Evolutionary conservation across 768 basidiomycete genomes (phyloP), one percentile per base, ranked within the genome.

Genomic region (Agrocybe chaxingu): DNA sequence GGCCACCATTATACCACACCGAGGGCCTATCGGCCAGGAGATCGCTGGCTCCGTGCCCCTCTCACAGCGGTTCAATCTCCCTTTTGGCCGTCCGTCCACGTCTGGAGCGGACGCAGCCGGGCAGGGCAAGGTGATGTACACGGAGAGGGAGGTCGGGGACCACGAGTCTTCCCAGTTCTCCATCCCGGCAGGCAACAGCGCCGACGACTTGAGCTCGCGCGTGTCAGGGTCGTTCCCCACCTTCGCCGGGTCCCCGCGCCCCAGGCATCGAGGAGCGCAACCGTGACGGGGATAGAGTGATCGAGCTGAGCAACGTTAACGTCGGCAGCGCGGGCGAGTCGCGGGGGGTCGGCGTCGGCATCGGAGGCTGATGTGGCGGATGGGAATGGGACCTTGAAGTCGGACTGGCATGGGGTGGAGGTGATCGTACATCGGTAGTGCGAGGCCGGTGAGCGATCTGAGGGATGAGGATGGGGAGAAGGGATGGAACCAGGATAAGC

Each of bases 211-310:
- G 9, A 54, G 51, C 34, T 72, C 70, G 36, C 57, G 52, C 3
- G 58, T 63, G 11, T 71, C 70, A 12, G 67, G 67, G 13, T 55
- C 62, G 2, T 69, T 68, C 24, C 71, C 73, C 7, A 68, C 65
- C 2, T 70, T 69, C 55, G 61, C 58, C 63, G 9, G 57, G 38
- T n/a, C 39, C 39, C 40, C n/a, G 30, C 30, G 7, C 36, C 16
- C 18, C 36, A 42, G 16, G 42, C n/a, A 11, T 3, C 38, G 36
- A 37, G 37, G 35, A 11, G 45, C 35, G 31, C 30, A 42, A 19
- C 35, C 45, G 18, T 34, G 31, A 36, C 19, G 19, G 18, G 31
- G 45, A 33, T 43, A 47, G n/a, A 49, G 35, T 24, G 24, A 24
- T 24, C 24, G 24, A 24, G 24, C 24, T 24, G 5, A 24, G 24